Conservation (phyloP, 768 basidiomycete genomes). For the Pleurotus salmoneostramineus region DNA sequence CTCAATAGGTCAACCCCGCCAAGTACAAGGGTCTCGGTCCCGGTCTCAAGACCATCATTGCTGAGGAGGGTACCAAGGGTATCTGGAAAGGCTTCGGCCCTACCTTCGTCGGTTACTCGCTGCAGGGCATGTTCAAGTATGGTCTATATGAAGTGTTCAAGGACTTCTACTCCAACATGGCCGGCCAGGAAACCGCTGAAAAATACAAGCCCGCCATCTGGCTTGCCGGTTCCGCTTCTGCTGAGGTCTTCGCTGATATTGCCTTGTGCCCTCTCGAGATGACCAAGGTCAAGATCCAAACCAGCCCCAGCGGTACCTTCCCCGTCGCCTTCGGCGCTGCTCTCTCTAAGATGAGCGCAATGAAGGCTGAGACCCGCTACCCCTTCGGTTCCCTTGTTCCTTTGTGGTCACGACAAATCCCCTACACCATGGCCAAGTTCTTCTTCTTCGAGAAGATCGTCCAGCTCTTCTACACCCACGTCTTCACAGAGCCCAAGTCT, state of each 20-base stretch:
- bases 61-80: slow-evolving; percentile 80
- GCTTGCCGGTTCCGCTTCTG: slow-evolving; percentile 91
- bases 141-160: slow-evolving; percentile 98
- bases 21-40: slow-evolving; percentile 71
- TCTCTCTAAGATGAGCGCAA: slow-evolving; percentile 62
- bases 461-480: slow-evolving; percentile 82
- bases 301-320: slow-evolving; percentile 71
- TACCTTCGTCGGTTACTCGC: slow-evolving; percentile 88
- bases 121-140: slow-evolving; percentile 98
- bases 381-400: slow-evolving; percentile 85
- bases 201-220: slow-evolving; percentile 91
- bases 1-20: slow-evolving; percentile 60
- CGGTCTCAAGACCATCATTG: slow-evolving; percentile 60
- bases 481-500: slow-evolving; percentile 77
- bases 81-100: slow-evolving; percentile 96
- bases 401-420: slow-evolving; percentile 90
- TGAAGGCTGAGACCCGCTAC: slow-evolving; percentile 70
- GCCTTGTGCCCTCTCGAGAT: slow-evolving; percentile 95
- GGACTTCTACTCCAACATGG: slow-evolving; percentile 85
- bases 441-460: slow-evolving; percentile 92
- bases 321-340: slow-evolving; percentile 72
- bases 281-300: slow-evolving; percentile 91
- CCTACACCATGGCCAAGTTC: slow-evolving; percentile 99
- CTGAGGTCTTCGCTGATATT: slow-evolving; percentile 94
- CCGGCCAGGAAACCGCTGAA: slow-evolving; percentile 75